These are phyloP conservation scores for Blastobotrys americana DNA, from an alignment of 805 yeast genomes.

Conservation along the genomic window DNA sequence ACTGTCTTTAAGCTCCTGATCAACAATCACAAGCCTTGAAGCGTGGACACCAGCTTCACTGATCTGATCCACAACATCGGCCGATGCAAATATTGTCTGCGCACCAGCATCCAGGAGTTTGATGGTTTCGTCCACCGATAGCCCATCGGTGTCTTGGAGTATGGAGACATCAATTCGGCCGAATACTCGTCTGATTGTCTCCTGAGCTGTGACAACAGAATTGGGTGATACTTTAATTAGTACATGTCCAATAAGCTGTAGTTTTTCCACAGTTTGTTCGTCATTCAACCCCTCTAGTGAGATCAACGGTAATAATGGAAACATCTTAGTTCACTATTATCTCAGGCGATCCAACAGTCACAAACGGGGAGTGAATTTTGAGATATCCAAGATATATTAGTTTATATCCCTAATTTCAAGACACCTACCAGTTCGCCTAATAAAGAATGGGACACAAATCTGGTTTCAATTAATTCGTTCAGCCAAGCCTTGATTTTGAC, in stretches of 20 bases:
- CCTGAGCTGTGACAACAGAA: background rate
- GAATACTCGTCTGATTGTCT: conserved; percentile 5
- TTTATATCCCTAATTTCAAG: no score
- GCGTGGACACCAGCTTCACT: conserved; percentile 46
- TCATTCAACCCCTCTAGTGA: background rate
- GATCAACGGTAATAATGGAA: conserved; percentile 9
- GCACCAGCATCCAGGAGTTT: conserved; percentile 59
- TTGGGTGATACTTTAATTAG: background rate
- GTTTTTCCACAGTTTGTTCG: background rate
- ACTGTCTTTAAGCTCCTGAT: conserved; percentile 2
- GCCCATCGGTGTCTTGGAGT: conserved; percentile 4
- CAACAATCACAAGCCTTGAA: conserved; percentile 36
- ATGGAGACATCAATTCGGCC: conserved; percentile 10
- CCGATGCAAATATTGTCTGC: conserved; percentile 37
- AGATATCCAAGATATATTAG: no score
- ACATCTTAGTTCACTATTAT: conserved; percentile 5
- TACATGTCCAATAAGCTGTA: conserved; percentile 8
- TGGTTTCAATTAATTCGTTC: no score
- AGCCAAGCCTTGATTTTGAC: no score
- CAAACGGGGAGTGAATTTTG: no score
- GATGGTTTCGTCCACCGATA: conserved; percentile 38
- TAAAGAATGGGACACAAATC: no score
- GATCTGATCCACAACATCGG: conserved; percentile 29
- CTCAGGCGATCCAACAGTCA: background rate
- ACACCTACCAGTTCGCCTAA: no score